phyloP scores from a whole-genome alignment of 2,329 filamentous ascomycete genomes.

The Fusarium begoniae region DNA sequence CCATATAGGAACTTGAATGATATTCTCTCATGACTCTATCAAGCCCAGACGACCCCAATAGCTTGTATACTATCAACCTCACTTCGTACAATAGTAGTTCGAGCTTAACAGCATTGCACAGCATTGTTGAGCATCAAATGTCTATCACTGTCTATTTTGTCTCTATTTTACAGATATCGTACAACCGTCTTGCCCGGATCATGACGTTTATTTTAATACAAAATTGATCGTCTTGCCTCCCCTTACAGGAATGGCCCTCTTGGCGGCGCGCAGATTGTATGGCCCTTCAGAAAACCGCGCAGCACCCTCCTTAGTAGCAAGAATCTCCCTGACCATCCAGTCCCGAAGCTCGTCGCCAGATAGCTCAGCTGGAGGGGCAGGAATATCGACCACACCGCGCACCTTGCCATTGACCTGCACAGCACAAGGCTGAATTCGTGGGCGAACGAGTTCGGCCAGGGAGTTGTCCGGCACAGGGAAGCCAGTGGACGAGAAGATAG shows the following conservation, averaged over 20 bases:
- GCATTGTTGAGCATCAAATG: not conserved
- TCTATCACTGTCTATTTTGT: conserved; percentile 13
- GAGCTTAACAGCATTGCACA: not conserved
- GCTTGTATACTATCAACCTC: not conserved
- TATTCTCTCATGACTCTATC: not conserved
- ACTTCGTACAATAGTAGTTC: not conserved
- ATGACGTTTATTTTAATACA: conserved; percentile 57
- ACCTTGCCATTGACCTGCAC: conserved; percentile 86
- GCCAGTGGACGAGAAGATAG: conserved; percentile 56
- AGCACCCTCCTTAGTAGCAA: conserved; percentile 68
- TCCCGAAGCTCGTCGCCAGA: conserved; percentile 58
- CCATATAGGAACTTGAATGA: not conserved
- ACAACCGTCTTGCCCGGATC: not conserved
- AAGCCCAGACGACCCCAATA: not conserved
- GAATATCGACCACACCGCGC: conserved; percentile 73
- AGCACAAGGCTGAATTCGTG: conserved; percentile 64
- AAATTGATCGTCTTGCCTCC: conserved; percentile 79
- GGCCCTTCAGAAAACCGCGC: conserved; percentile 60
- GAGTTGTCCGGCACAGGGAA: conserved; percentile 68
- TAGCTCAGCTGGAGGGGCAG: conserved; percentile 56
- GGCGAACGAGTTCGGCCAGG: conserved; percentile 59
- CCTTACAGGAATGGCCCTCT: conserved; percentile 72
- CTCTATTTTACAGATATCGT: conserved; percentile 23
- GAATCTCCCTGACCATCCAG: conserved; percentile 70
- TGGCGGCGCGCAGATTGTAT: conserved; percentile 61